Conservation (phyloP, 371 early-diverging fungal genomes). For the Mucor plumbeus region DNA sequence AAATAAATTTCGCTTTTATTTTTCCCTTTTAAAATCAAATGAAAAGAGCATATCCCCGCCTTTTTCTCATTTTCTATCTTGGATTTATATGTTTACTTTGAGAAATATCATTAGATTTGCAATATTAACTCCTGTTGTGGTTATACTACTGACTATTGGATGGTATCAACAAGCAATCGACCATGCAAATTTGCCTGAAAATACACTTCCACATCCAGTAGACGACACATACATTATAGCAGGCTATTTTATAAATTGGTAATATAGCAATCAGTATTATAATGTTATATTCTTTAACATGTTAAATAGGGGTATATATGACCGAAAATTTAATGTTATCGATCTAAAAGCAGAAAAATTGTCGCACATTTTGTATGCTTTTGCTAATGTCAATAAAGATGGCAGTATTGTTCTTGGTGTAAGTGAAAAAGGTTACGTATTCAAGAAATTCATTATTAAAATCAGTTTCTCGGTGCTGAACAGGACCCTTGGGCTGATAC, state of each 20-base stretch:
- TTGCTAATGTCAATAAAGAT: conserved; percentile 77
- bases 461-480: background rate
- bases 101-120: conserved; percentile 21
- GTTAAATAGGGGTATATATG: conserved; percentile 70
- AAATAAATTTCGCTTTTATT: background rate
- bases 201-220: conserved; percentile 4
- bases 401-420: conserved; percentile 68
- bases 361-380: conserved; percentile 87
- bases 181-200: conserved; percentile 13
- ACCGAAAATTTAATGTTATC: conserved; percentile 62
- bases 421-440: background rate
- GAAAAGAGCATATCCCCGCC: background rate
- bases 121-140: conserved; percentile 33
- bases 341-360: conserved; percentile 64
- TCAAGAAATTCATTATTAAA: background rate
- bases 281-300: too few species aligned
- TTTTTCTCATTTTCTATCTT: conserved; percentile 9
- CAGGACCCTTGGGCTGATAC: conserved; percentile 56
- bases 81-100: background rate
- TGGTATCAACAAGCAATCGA: conserved; percentile 37
- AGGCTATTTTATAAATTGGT: conserved; percentile 48
- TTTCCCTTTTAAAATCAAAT: background rate
- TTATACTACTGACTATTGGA: conserved; percentile 33
- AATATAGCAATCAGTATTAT: background rate
- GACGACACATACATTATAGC: conserved; percentile 31